A percentile compares a stretch with the other conserved stretches of the same genome.
phyloP scores from a whole-genome alignment of 2,329 filamentous ascomycete species.

The Dactylellina leptospora region DNA sequence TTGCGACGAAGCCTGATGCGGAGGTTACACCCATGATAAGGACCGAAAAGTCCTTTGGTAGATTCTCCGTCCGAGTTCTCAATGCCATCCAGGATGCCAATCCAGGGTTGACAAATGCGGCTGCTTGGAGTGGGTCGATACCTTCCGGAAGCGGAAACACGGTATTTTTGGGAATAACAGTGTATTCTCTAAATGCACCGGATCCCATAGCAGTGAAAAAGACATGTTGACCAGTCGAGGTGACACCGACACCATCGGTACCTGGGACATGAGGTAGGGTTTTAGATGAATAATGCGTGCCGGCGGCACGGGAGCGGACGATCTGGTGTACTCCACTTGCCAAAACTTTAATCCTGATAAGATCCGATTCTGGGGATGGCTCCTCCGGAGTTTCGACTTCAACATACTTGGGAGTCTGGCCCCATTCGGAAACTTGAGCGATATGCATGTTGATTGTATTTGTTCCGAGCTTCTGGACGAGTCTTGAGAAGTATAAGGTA shows the following conservation, averaged over 20 bases:
- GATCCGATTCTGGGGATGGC: conserved; percentile 59
- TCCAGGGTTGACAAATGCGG: conserved; percentile 67
- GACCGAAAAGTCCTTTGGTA: conserved; percentile 63
- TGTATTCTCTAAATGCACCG: conserved; percentile 64
- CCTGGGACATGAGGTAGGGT: conserved; percentile 66
- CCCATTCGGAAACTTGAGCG: conserved; percentile 62
- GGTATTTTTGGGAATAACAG: conserved; percentile 63
- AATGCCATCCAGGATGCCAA: conserved; percentile 70
- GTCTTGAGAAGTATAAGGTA: too few relatives aligned
- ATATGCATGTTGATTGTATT: conserved; percentile 57
- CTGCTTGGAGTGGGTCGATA: conserved; percentile 65
- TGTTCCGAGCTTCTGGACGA: neutral
- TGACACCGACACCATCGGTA: conserved; percentile 66
- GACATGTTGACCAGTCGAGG: conserved; percentile 63
- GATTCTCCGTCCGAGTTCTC: conserved; percentile 61
- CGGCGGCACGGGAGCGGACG: conserved; percentile 66
- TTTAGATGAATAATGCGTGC: conserved; percentile 66
- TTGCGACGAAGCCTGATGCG: conserved; percentile 65
- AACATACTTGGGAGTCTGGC: conserved; percentile 58
- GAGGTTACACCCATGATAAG: conserved; percentile 67
- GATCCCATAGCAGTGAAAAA: conserved; percentile 63
- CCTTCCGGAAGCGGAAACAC: conserved; percentile 62
- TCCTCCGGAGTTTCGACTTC: conserved; percentile 58
- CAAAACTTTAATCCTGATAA: conserved; percentile 66
- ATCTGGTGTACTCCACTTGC: conserved; percentile 67